A percentile compares a stretch with the other conserved stretches of the same genome.
These are phyloP conservation scores for Leishmania martiniquensis DNA, from an alignment of 208 protist species.

Conservation along the genomic window DNA sequence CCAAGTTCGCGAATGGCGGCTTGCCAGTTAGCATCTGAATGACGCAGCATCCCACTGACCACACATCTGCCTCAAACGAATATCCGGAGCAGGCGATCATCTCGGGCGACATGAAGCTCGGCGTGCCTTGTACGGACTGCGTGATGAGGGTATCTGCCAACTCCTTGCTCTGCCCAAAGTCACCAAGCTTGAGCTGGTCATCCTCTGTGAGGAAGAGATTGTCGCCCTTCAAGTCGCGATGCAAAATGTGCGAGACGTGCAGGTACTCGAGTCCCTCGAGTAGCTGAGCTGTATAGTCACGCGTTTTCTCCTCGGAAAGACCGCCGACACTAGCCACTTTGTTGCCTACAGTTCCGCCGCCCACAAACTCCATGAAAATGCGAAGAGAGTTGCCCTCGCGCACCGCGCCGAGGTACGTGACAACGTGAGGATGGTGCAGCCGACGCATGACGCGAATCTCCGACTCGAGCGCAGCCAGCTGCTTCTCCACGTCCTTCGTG, in stretches of 20 bases:
- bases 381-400: constrained; percentile 76
- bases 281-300: constrained; percentile 84
- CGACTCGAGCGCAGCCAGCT: constrained; percentile 79
- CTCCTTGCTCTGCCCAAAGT: constrained; percentile 92
- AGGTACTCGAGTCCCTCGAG: constrained; percentile 89
- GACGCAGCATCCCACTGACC: constrained; percentile 93
- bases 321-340: constrained; percentile 59
- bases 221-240: constrained; percentile 94
- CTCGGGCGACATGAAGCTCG: constrained; percentile 95
- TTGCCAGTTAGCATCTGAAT: constrained; percentile 91
- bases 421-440: constrained; percentile 90
- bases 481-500: constrained; percentile 79
- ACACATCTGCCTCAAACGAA: constrained; percentile 90
- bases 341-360: constrained; percentile 81
- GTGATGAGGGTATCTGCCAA: constrained; percentile 82
- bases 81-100: constrained; percentile 91
- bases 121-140: constrained; percentile 89
- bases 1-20: constrained; percentile 82
- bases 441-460: constrained; percentile 94
- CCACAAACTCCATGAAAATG: constrained; percentile 94
- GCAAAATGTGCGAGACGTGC: constrained; percentile 84
- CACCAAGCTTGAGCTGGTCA: constrained; percentile 82
- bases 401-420: constrained; percentile 85
- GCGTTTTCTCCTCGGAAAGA: constrained; percentile 69
- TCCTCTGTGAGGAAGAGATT: constrained; percentile 90